Base-by-base conservation (phyloP, 164 flowering plant genomes). In the Dillenia turbinata region DNA sequence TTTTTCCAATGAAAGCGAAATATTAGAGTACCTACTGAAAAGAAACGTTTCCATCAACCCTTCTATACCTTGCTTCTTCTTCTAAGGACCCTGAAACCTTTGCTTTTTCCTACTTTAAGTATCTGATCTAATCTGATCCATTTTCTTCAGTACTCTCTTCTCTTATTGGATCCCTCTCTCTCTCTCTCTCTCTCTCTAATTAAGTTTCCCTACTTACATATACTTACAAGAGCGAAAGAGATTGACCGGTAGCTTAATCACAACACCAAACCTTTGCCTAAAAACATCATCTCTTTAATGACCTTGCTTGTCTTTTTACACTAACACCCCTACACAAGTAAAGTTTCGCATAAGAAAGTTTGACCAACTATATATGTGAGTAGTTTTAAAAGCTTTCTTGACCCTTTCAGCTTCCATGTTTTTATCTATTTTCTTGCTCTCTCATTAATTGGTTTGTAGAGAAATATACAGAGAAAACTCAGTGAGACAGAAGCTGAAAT, bases 51-150 rank as follows among this genome's bases (percentile, higher is more conserved):
- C 85, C 59, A 75, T 81, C 85, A 78, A 72, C 62, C 73, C 75
- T 73, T 73, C 76, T 73, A 71, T 72, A 26, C 73, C 40, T 19
- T 19, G 1, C 22, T 71, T 60, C 70, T 72, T 64, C 59, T 61
- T 57, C 65, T 61, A 61, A 58, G 19, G 74, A 75, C 66, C 58
- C 33, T 50, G 69, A 79, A 78, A 78, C 83, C 78, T 79, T 72
- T 71, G 77, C 77, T 75, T 75, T 84, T 81, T 80, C 84, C 84
- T 66, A 78, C 85, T 81, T 79, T 72, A 77, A 78, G 80, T 73
- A 75, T 69, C 77, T 79, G 75, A 72, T 80, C 69, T 51, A 63
- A 54, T 13, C 57, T 33, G 40, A 33, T 33, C 5, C 40, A 33
- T 33, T 33, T 33, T 33, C 63, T 57, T 76, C 61, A 54, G 66